Conservation (phyloP, 192 early-diverging fungal genomes). For the Phycomyces nitens region DNA sequence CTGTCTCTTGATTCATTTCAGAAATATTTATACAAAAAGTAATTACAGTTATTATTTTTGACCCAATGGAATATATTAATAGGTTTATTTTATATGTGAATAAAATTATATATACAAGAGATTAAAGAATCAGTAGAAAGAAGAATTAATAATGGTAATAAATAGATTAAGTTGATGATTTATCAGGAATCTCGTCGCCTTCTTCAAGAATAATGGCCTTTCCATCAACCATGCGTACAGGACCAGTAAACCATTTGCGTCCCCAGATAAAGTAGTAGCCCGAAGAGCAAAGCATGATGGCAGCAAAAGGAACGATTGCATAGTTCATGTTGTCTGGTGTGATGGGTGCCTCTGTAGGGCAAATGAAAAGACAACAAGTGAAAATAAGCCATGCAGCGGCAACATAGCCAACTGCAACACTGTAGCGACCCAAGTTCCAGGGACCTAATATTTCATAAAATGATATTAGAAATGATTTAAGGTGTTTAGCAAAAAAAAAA, state of each 20-base stretch:
- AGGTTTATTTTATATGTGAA: no score
- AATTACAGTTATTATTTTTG: no score
- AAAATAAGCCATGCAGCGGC: conserved; percentile 40
- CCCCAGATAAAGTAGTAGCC: conserved; percentile 50
- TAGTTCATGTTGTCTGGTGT: conserved; percentile 49
- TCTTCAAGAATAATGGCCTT: conserved; percentile 32
- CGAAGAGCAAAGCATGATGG: conserved; percentile 42
- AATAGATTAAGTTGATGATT: no score
- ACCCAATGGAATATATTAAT: no score
- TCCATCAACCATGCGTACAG: conserved; percentile 26
- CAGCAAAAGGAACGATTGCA: conserved; percentile 43
- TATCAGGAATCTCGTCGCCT: conserved; percentile 11
- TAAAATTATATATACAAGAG: no score
- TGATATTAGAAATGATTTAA: background rate
- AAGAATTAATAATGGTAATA: no score
- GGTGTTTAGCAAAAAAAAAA: no score
- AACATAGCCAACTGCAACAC: conserved; percentile 35
- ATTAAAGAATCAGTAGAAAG: no score
- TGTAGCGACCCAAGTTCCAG: conserved; percentile 42
- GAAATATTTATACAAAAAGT: no score
- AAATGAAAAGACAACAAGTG: conserved; percentile 39
- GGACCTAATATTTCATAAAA: conserved; percentile 21
- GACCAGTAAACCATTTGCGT: conserved; percentile 50
- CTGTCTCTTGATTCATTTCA: no score
- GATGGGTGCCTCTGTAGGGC: conserved; percentile 37